Conservation (phyloP, 139 green algal species). For the Micractinium conductrix region DNA sequence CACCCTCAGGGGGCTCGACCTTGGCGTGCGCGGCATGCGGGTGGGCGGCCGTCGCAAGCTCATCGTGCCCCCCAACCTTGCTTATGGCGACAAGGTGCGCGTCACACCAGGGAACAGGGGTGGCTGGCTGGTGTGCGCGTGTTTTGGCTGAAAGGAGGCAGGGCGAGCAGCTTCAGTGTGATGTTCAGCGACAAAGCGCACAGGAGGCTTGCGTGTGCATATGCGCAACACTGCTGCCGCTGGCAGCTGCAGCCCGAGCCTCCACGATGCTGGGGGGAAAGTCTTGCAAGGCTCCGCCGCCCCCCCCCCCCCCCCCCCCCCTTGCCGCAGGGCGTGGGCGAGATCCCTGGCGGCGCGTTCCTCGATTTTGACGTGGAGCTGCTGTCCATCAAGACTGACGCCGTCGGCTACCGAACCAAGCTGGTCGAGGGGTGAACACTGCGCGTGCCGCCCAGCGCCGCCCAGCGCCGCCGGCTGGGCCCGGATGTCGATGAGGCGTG, state of each 20-base stretch:
- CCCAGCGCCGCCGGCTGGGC: no score
- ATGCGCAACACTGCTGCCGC: neutral
- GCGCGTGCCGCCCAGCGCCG: neutral
- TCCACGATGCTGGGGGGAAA: no score
- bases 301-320: no score
- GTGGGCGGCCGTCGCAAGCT: conserved; percentile 78
- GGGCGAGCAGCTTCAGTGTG: neutral
- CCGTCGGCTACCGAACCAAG: conserved; percentile 67
- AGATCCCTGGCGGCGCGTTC: conserved; percentile 80
- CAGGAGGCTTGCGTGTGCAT: no score
- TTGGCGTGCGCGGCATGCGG: conserved; percentile 87
- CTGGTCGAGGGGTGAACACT: conserved; percentile 71
- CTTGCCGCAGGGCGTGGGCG: conserved; percentile 57
- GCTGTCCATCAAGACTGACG: conserved; percentile 75
- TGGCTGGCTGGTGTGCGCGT: neutral
- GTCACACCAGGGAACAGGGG: no score
- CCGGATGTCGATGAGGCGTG: no score
- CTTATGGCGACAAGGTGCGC: conserved; percentile 64
- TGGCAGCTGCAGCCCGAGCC: no score
- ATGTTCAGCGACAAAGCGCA: neutral
- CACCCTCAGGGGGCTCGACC: conserved; percentile 76
- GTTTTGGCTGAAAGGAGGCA: no score
- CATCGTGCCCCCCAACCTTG: conserved; percentile 82
- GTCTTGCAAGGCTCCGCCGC: no score
- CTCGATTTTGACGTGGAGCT: conserved; percentile 67